Percentiles rank a stretch among this genome's conserved stretches.
Conservation (phyloP, 129 eudicot species). For the Mikania micrantha region DNA sequence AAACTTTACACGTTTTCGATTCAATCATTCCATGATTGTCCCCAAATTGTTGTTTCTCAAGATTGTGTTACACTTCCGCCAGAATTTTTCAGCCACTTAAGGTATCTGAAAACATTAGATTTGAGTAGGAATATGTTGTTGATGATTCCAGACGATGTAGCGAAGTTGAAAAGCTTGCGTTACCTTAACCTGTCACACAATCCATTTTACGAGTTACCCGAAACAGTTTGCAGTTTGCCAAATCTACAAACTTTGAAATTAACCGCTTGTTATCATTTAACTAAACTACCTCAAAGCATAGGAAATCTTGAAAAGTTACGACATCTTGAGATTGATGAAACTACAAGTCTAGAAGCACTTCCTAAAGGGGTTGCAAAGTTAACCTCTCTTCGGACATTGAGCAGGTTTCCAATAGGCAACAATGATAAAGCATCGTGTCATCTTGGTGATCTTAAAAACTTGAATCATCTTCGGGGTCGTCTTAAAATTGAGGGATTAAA, state of each 20-base stretch:
- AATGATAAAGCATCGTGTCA: background rate
- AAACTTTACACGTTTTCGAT: background rate
- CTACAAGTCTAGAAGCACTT: background rate
- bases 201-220: background rate
- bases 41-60: background rate
- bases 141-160: constrained; percentile 1
- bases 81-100: background rate
- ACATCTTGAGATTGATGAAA: constrained; percentile 11
- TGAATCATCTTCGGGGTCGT: constrained; percentile 12
- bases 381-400: constrained; percentile 16
- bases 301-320: constrained; percentile 3
- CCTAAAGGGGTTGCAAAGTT: constrained; percentile 7
- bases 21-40: constrained; percentile 9
- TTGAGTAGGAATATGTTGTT: constrained; percentile 4
- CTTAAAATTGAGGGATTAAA: constrained; percentile 3
- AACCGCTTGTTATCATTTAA: constrained; percentile 2
- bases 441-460: constrained; percentile 4
- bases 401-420: constrained; percentile 1
- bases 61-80: constrained; percentile 8
- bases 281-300: constrained; percentile 6
- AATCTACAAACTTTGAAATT: constrained; percentile 9
- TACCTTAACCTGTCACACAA: constrained; percentile 10
- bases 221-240: constrained; percentile 7
- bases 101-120: constrained; percentile 8
- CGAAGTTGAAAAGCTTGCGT: constrained; percentile 5